A percentile compares a stretch with the other conserved stretches of the same genome.
phyloP scores from a whole-genome alignment of 208 protist genomes.

The Strigomonas culicis region DNA sequence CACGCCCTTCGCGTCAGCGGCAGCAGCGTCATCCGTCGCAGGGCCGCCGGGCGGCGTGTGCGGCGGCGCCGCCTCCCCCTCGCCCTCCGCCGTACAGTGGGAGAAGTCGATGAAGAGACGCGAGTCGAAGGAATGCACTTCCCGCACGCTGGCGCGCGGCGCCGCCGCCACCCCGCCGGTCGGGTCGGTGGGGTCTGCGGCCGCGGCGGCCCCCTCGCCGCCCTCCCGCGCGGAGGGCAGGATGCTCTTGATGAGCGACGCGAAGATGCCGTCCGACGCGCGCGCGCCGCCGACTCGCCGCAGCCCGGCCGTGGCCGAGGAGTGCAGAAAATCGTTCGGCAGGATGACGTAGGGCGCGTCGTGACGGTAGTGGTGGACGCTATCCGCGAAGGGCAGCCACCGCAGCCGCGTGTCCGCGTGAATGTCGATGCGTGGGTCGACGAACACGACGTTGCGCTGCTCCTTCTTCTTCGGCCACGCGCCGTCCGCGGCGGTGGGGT shows the following conservation, averaged over 20 bases:
- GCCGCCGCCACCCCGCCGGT: not conserved
- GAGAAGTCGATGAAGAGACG: constrained; percentile 54
- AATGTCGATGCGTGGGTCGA: constrained; percentile 46
- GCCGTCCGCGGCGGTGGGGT: too few species aligned
- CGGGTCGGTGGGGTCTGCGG: not conserved
- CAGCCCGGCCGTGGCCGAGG: too few species aligned
- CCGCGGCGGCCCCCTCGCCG: not conserved
- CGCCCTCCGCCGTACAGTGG: constrained; percentile 20
- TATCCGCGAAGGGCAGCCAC: constrained; percentile 56
- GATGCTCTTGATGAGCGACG: too few species aligned
- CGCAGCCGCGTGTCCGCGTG: constrained; percentile 25
- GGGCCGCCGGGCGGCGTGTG: too few species aligned
- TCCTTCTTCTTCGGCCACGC: not conserved
- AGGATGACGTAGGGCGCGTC: not conserved
- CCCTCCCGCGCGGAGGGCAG: not conserved
- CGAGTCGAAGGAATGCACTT: constrained; percentile 20
- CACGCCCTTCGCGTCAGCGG: too few species aligned
- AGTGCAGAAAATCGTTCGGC: not conserved
- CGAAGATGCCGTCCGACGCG: too few species aligned
- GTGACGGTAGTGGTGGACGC: constrained; percentile 34
- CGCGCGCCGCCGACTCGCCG: too few species aligned
- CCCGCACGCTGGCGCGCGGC: not conserved
- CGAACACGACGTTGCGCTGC: constrained; percentile 23
- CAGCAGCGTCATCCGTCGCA: too few species aligned
- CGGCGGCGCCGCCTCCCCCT: too few species aligned